Evolutionary conservation across 2,329 filamentous ascomycete genomes (phyloP).

Genomic region (Ilyonectria sp.): DNA sequence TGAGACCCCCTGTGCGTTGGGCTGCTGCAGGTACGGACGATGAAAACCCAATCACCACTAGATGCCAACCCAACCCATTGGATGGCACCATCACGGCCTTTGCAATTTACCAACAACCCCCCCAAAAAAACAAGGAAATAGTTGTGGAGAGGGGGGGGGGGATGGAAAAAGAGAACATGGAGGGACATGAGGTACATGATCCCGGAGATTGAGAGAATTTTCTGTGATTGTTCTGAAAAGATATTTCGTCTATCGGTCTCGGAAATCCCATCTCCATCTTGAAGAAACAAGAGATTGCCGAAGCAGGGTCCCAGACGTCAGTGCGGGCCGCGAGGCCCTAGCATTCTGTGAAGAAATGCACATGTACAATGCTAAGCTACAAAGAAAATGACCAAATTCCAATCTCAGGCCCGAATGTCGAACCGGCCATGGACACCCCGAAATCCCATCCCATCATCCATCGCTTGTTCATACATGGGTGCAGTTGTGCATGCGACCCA

Average conservation of each 20-base stretch:
- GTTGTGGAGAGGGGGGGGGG: not conserved
- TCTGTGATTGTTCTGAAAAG: slow-evolving; percentile 17
- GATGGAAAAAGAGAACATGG: not conserved
- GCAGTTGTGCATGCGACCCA: slow-evolving; percentile 29
- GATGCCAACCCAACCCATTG: slow-evolving; percentile 6
- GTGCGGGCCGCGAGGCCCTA: slow-evolving; percentile 29
- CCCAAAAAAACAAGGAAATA: slow-evolving; percentile 7
- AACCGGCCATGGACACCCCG: slow-evolving; percentile 23
- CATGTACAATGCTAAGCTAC: slow-evolving; percentile 18
- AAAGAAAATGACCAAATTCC: slow-evolving; percentile 24
- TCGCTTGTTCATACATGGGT: slow-evolving; percentile 41
- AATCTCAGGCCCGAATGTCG: slow-evolving; percentile 28
- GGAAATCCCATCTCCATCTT: slow-evolving; percentile 30
- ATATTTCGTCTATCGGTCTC: slow-evolving; percentile 26
- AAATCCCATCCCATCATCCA: slow-evolving; percentile 24
- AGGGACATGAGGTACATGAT: not conserved
- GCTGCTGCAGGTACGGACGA: slow-evolving; percentile 11
- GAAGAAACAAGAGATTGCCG: slow-evolving; percentile 36
- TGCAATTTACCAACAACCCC: slow-evolving; percentile 1
- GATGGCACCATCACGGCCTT: not conserved
- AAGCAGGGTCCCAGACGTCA: slow-evolving; percentile 26
- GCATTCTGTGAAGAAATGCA: slow-evolving; percentile 29
- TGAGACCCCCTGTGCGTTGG: slow-evolving; percentile 6
- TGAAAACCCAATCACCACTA: slow-evolving; percentile 16
- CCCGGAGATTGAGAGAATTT: slow-evolving; percentile 15